Percentiles rank a stretch among this genome's conserved stretches.
Evolutionary conservation across 2,329 filamentous ascomycete species (phyloP).

Genomic region (Allantophomopsis cytisporea): DNA sequence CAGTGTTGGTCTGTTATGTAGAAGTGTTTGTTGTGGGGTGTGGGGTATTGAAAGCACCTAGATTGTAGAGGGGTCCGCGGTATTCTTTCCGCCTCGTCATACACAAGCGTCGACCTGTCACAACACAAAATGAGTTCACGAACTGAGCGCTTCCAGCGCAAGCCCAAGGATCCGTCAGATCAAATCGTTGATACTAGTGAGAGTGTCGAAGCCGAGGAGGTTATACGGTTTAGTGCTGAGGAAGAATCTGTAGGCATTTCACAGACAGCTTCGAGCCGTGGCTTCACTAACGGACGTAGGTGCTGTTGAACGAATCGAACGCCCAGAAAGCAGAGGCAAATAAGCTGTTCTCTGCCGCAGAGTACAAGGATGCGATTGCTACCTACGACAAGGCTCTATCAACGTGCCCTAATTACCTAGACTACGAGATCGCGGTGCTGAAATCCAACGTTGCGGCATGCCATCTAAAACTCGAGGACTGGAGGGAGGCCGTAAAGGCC

Average conservation of each 20-base stretch:
- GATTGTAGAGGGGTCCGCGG: background rate
- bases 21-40: background rate
- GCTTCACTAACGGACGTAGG: slow-evolving; percentile 23
- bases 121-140: slow-evolving; percentile 9
- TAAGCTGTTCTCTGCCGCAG: slow-evolving; percentile 56
- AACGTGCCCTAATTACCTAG: slow-evolving; percentile 69
- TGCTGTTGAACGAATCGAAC: slow-evolving; percentile 58
- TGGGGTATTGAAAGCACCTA: background rate
- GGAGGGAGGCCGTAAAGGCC: slow-evolving; percentile 67
- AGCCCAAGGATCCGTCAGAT: slow-evolving; percentile 6
- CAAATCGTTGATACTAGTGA: background rate
- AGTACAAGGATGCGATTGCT: slow-evolving; percentile 66
- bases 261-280: background rate
- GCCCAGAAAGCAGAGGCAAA: slow-evolving; percentile 67
- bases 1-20: background rate
- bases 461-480: slow-evolving; percentile 71
- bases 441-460: slow-evolving; percentile 84
- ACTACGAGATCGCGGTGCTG: slow-evolving; percentile 79
- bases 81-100: slow-evolving; percentile 1
- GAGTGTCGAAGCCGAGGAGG: slow-evolving; percentile 10
- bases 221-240: slow-evolving; percentile 22
- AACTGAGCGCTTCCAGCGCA: slow-evolving; percentile 17
- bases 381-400: slow-evolving; percentile 72
- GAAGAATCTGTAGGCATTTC: slow-evolving; percentile 24
- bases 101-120: no score